Conservation (phyloP, 73 alveolate genomes). For the Tetrahymena elliotti region DNA sequence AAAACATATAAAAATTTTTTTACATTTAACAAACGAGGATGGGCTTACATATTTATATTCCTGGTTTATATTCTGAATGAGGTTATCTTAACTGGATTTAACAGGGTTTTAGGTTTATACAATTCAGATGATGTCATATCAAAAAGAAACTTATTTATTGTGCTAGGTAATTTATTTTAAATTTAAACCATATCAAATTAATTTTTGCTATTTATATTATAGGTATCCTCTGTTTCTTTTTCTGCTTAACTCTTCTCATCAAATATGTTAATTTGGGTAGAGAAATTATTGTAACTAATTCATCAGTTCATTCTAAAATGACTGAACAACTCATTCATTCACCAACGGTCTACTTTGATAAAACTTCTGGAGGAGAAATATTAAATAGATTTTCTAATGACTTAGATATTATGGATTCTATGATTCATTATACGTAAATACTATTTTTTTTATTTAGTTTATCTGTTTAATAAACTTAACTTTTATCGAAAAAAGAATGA, state of each 20-base stretch:
- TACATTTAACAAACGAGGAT: background rate
- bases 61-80: background rate
- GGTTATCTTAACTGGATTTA: background rate
- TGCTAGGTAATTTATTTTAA: background rate
- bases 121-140: background rate
- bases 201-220: too few relatives aligned
- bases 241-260: background rate
- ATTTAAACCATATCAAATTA: background rate
- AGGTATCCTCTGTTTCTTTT: background rate
- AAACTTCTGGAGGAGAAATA: conserved; percentile 59
- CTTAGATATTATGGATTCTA: conserved; percentile 4
- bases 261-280: background rate
- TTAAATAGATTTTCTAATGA: conserved; percentile 51
- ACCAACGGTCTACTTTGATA: conserved; percentile 47
- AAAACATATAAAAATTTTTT: background rate
- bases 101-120: background rate
- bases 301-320: conserved; percentile 38
- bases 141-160: background rate
- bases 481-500: background rate
- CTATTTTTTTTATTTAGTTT: background rate
- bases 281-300: background rate
- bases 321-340: conserved; percentile 14
- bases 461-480: background rate
- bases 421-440: background rate
- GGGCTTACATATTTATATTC: background rate